Conservation (phyloP, 2,329 filamentous ascomycete genomes). For the Trichoderma arundinaceum region DNA sequence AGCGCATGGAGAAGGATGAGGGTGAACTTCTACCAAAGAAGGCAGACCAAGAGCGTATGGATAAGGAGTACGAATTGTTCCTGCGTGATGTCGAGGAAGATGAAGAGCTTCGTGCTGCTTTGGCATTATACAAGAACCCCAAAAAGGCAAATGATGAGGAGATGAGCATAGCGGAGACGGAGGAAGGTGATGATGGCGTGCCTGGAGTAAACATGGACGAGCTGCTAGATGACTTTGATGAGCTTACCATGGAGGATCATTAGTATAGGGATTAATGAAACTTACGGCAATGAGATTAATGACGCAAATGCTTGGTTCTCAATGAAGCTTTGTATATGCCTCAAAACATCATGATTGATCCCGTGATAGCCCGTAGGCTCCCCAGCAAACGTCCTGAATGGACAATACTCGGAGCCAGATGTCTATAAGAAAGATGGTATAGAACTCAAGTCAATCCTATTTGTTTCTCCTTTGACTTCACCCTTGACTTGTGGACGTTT, state of each 20-base stretch:
- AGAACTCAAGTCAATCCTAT: constrained; percentile 38
- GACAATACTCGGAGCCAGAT: constrained; percentile 35
- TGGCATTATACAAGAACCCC: constrained; percentile 83
- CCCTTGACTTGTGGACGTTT: constrained; percentile 32
- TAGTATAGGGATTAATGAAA: constrained; percentile 40
- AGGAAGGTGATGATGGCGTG: constrained; percentile 64
- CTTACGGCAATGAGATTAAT: constrained; percentile 26
- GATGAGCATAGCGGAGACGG: constrained; percentile 71
- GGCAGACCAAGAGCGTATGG: constrained; percentile 84
- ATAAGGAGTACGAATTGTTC: constrained; percentile 97
- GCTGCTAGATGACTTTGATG: constrained; percentile 90
- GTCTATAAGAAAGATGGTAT: constrained; percentile 47
- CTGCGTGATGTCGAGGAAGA: constrained; percentile 96
- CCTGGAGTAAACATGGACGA: constrained; percentile 80
- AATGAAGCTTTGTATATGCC: not conserved
- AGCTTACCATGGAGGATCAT: constrained; percentile 61
- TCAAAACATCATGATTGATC: not conserved
- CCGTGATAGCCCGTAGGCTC: not conserved
- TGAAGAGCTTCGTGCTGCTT: constrained; percentile 78
- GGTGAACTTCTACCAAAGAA: constrained; percentile 86
- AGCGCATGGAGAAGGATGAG: constrained; percentile 90
- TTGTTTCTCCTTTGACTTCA: constrained; percentile 26
- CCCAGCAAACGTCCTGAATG: constrained; percentile 32
- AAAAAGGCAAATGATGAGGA: constrained; percentile 61
- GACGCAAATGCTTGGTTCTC: constrained; percentile 13